Conservation (phyloP, 257 asterid genomes). For the Jacaranda copaia region DNA sequence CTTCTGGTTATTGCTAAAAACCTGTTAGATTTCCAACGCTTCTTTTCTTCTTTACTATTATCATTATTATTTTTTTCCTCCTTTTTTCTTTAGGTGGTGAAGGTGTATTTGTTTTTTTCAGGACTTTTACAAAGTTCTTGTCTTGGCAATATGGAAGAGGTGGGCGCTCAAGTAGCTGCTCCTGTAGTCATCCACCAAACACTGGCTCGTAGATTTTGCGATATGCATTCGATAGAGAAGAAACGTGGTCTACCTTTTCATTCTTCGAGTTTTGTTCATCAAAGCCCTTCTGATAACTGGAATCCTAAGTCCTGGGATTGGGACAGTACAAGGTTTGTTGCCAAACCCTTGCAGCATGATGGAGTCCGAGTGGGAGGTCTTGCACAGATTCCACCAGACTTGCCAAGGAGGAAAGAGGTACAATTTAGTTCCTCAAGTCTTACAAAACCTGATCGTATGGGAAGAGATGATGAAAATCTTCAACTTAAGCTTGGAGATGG, state of each 20-base stretch:
- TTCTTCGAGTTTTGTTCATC: conserved; percentile 43
- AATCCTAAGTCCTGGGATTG: conserved; percentile 75
- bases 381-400: conserved; percentile 64
- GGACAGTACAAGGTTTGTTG: conserved; percentile 78
- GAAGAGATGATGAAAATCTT: conserved; percentile 46
- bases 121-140: conserved; percentile 10
- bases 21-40: too few relatives aligned
- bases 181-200: conserved; percentile 62
- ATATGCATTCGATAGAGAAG: conserved; percentile 49
- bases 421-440: conserved; percentile 38
- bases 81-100: too few relatives aligned
- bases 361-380: conserved; percentile 31
- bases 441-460: conserved; percentile 19
- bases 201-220: conserved; percentile 49
- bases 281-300: conserved; percentile 60
- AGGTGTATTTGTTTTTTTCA: neutral
- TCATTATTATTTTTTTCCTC: too few relatives aligned
- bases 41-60: too few relatives aligned
- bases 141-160: conserved; percentile 57
- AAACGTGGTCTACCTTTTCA: conserved; percentile 67
- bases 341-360: conserved; percentile 57
- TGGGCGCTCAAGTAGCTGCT: conserved; percentile 61
- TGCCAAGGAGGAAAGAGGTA: conserved; percentile 57
- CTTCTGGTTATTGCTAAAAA: too few relatives aligned
- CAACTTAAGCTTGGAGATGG: conserved; percentile 60